These are phyloP conservation scores for Asterochloris sp. DNA, from an alignment of 139 green algal species.

Conservation along the genomic window DNA sequence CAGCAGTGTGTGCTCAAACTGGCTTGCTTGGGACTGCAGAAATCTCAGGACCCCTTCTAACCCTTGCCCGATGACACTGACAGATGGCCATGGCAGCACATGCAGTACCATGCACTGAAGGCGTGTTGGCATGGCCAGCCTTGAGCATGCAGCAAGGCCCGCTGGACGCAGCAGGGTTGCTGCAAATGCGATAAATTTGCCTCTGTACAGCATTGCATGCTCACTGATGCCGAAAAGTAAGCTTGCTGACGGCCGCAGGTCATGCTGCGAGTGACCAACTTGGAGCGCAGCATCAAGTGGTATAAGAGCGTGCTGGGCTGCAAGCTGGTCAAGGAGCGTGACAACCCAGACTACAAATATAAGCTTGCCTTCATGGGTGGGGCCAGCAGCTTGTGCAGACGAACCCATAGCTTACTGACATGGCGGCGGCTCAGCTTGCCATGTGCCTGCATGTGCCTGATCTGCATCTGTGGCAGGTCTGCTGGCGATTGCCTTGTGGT, in stretches of 20 bases:
- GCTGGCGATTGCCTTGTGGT: neutral
- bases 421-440: neutral
- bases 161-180: too few relatives aligned
- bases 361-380: conserved; percentile 45
- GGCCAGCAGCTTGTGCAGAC: neutral
- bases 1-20: too few relatives aligned
- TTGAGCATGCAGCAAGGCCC: too few relatives aligned
- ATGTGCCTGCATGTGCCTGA: neutral
- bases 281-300: conserved; percentile 79
- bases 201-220: too few relatives aligned
- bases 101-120: too few relatives aligned
- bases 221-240: neutral
- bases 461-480: neutral
- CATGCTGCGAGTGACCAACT: conserved; percentile 86
- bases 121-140: too few relatives aligned
- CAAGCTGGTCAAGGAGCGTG: conserved; percentile 60
- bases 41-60: too few relatives aligned
- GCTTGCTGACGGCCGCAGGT: conserved; percentile 50
- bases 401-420: neutral
- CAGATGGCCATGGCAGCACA: too few relatives aligned
- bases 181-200: too few relatives aligned
- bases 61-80: too few relatives aligned
- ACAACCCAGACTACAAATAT: conserved; percentile 83
- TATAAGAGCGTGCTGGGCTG: conserved; percentile 81
- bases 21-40: too few relatives aligned